Percentiles rank a stretch among this genome's conserved stretches.
Evolutionary conservation across 208 protist genomes (phyloP).

Genomic region (Acanthamoeba sp.): DNA sequence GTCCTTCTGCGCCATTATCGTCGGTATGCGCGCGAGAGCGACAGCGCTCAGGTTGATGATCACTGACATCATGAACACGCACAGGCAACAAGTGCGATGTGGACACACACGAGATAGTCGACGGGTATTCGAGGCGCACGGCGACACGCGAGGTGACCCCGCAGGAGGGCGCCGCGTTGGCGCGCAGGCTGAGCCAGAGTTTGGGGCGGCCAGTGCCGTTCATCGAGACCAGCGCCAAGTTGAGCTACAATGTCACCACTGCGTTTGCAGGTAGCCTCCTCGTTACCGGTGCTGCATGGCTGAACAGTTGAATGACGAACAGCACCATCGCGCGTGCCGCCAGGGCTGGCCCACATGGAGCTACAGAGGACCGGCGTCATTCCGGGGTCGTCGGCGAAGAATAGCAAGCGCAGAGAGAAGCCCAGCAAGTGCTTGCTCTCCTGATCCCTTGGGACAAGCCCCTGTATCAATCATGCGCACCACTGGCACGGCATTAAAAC

Average conservation of each 20-base stretch:
- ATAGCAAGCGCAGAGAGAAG: too few species aligned
- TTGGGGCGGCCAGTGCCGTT: background rate
- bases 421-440: too few species aligned
- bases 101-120: background rate
- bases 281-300: too few species aligned
- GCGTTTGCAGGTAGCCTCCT: background rate
- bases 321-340: too few species aligned
- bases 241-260: background rate
- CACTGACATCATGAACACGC: background rate
- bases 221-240: conserved; percentile 58
- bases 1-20: background rate
- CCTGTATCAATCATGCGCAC: too few species aligned
- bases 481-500: too few species aligned
- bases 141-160: background rate
- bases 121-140: background rate
- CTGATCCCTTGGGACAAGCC: too few species aligned
- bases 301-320: too few species aligned
- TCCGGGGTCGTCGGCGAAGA: too few species aligned
- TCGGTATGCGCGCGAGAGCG: background rate
- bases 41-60: background rate
- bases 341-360: too few species aligned
- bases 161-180: background rate
- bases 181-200: background rate
- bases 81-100: background rate
- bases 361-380: too few species aligned